A percentile compares a stretch with the other conserved stretches of the same genome.
Evolutionary conservation across 257 asterid species (phyloP).

Genomic region (Cruciata laevipes): DNA sequence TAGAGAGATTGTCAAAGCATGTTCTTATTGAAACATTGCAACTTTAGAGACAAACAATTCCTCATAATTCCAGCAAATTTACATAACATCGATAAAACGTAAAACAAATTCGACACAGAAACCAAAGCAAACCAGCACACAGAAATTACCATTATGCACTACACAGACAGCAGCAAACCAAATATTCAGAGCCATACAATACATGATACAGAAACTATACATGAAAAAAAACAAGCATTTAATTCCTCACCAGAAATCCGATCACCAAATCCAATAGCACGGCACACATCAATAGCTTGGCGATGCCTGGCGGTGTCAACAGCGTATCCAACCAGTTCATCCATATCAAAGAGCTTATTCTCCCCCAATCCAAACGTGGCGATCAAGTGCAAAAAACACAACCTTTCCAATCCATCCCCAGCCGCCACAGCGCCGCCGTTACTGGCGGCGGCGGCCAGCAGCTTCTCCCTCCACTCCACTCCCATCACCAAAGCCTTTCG

Average conservation of each 20-base stretch:
- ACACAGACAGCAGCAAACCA: neutral
- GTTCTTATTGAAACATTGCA: neutral
- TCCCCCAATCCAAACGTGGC: slow-evolving; percentile 40
- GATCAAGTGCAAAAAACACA: slow-evolving; percentile 48
- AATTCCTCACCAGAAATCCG: slow-evolving; percentile 42
- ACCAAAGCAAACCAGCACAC: neutral
- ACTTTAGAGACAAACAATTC: neutral
- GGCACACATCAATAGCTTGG: slow-evolving; percentile 46
- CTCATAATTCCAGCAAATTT: neutral
- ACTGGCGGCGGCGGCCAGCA: neutral
- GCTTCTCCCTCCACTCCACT: slow-evolving; percentile 13
- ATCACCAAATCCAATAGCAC: slow-evolving; percentile 32
- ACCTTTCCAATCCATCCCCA: slow-evolving; percentile 34
- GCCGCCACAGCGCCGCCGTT: slow-evolving; percentile 15
- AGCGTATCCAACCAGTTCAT: slow-evolving; percentile 41
- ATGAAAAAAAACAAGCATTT: neutral
- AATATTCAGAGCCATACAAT: too few relatives aligned
- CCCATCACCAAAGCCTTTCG: slow-evolving; percentile 33
- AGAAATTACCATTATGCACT: too few relatives aligned
- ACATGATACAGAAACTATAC: neutral
- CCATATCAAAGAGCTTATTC: slow-evolving; percentile 27
- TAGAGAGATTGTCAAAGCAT: neutral
- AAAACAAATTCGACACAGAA: too few relatives aligned
- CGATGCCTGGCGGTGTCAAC: slow-evolving; percentile 39
- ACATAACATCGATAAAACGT: neutral